Percentiles rank a stretch among this genome's conserved stretches.
Conservation (phyloP, 1,284 basidiomycete genomes). For the Quambalaria eucalypti region DNA sequence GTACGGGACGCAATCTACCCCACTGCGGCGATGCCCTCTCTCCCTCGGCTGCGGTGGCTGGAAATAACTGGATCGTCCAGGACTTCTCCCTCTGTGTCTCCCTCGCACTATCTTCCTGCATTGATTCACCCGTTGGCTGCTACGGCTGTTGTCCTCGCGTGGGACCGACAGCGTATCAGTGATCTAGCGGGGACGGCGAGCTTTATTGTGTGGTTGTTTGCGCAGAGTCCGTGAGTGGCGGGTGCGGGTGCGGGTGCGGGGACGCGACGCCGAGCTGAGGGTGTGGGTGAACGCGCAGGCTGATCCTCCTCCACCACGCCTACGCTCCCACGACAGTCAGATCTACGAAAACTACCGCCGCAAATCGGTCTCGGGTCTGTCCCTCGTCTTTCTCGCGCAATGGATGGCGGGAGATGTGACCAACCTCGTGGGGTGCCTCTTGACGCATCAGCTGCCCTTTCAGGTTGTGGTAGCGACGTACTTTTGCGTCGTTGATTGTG, state of each 20-base stretch:
- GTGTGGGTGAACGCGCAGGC: background rate
- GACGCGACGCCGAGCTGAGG: background rate
- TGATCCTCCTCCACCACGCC: background rate
- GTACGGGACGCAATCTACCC: too few species aligned
- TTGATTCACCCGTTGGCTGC: too few species aligned
- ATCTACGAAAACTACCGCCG: constrained; percentile 37
- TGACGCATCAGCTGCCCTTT: constrained; percentile 41
- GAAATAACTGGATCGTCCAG: too few species aligned
- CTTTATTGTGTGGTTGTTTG: constrained; percentile 42
- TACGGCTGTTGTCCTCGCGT: too few species aligned
- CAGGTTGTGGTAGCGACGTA: constrained; percentile 39
- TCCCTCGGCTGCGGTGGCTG: too few species aligned
- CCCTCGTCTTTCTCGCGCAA: constrained; percentile 39
- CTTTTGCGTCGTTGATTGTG: constrained; percentile 36
- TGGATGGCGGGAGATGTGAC: constrained; percentile 45
- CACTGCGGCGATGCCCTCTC: too few species aligned
- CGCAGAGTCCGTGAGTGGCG: constrained; percentile 38
- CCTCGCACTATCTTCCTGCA: too few species aligned
- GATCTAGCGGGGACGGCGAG: constrained; percentile 25
- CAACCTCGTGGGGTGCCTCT: constrained; percentile 38
- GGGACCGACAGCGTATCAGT: constrained; percentile 22
- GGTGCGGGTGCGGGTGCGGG: background rate
- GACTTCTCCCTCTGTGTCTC: too few species aligned
- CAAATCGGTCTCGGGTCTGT: constrained; percentile 36
- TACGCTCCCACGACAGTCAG: constrained; percentile 13